Percentiles rank a stretch among this genome's conserved stretches.
Conservation (phyloP, 352 stramenopile genomes). For the Phytophthora meadii region DNA sequence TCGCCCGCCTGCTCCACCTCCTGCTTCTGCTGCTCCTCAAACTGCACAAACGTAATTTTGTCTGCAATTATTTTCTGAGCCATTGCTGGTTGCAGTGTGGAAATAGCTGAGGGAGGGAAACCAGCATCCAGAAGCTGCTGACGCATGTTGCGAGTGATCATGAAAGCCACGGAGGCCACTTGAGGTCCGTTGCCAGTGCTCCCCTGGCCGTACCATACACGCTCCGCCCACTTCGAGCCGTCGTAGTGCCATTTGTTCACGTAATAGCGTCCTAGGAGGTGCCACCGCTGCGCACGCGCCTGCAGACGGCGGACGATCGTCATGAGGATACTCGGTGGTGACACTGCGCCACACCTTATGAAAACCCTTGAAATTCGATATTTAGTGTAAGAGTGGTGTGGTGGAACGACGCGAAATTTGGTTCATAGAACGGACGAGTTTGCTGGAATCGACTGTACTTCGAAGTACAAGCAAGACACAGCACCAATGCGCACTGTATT, state of each 20-base stretch:
- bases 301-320: conserved; percentile 51
- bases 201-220: conserved; percentile 70
- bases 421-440: not conserved
- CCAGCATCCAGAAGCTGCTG: conserved; percentile 60
- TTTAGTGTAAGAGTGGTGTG: conserved; percentile 4
- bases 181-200: conserved; percentile 46
- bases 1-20: conserved; percentile 31
- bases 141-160: conserved; percentile 83
- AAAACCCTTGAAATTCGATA: not conserved
- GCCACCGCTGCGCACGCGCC: conserved; percentile 60
- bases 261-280: conserved; percentile 79
- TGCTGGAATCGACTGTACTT: not conserved
- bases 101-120: conserved; percentile 70
- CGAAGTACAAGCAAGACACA: too few relatives aligned
- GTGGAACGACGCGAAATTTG: conserved; percentile 26
- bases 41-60: conserved; percentile 66
- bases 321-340: conserved; percentile 11
- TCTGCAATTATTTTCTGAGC: conserved; percentile 70
- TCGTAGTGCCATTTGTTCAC: conserved; percentile 89
- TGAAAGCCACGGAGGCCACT: conserved; percentile 83
- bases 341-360: not conserved
- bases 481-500: too few relatives aligned
- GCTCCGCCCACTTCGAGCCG: conserved; percentile 73
- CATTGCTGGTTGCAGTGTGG: conserved; percentile 56
- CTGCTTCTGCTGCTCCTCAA: conserved; percentile 44